Percentiles rank a stretch among this genome's conserved stretches.
phyloP scores from a whole-genome alignment of 495 filamentous ascomycete species.

The Penicillium nucicola region DNA sequence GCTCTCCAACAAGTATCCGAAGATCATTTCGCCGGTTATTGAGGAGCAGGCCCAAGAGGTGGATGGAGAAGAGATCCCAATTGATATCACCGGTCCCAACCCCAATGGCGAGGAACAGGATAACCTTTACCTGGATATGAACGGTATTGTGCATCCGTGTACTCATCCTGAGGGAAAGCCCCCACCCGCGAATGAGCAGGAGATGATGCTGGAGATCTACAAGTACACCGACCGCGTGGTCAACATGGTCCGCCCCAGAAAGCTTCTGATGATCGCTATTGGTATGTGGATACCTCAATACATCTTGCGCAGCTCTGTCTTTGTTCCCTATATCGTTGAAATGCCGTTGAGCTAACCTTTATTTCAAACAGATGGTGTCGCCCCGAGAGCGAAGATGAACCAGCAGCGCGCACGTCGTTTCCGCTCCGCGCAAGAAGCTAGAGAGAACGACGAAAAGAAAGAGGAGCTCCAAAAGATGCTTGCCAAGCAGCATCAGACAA shows the following conservation, averaged over 20 bases:
- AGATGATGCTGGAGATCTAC: constrained; percentile 99
- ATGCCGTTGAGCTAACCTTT: background rate
- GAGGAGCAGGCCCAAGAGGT: constrained; percentile 78
- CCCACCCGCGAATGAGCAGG: constrained; percentile 87
- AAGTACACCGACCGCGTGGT: constrained; percentile 96
- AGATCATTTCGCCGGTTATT: constrained; percentile 87
- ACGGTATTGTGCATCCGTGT: constrained; percentile 98
- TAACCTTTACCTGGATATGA: constrained; percentile 99
- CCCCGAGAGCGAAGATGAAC: constrained; percentile 95
- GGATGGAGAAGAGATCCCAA: constrained; percentile 75
- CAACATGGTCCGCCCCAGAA: constrained; percentile 95
- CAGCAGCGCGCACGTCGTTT: constrained; percentile 91
- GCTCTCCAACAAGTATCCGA: constrained; percentile 93
- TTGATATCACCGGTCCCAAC: constrained; percentile 81
- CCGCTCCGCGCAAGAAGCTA: constrained; percentile 89
- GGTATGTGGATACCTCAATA: constrained; percentile 55
- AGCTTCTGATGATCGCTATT: constrained; percentile 95
- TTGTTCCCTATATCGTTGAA: constrained; percentile 2
- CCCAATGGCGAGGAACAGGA: constrained; percentile 98
- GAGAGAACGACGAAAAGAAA: constrained; percentile 90
- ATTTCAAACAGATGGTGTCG: constrained; percentile 73
- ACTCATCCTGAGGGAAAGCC: constrained; percentile 95
- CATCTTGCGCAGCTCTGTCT: background rate
- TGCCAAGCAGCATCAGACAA: constrained; percentile 60
- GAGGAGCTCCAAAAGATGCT: constrained; percentile 80